phyloP scores from a whole-genome alignment of 768 basidiomycete species.

The Pleurotus eryngii region DNA sequence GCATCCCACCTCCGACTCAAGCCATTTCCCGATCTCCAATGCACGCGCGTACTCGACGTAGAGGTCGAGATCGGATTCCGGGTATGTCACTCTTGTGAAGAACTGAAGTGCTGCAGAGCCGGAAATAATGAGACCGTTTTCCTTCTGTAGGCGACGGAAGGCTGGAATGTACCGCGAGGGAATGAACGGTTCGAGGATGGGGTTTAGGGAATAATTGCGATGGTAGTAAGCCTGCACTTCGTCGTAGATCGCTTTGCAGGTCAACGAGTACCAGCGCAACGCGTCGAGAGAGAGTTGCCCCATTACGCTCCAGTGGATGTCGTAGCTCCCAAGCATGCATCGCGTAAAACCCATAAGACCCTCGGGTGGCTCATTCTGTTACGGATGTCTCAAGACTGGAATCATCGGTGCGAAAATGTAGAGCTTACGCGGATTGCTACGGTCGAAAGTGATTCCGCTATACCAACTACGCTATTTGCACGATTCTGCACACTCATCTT shows the following conservation, averaged over 20 bases:
- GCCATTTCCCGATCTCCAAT: slow-evolving; percentile 30
- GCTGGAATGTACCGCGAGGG: slow-evolving; percentile 11
- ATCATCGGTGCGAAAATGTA: too few species aligned
- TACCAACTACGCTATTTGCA: too few species aligned
- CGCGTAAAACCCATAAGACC: not conserved
- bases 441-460: too few species aligned
- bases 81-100: slow-evolving; percentile 40
- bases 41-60: slow-evolving; percentile 35
- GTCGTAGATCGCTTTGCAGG: slow-evolving; percentile 13
- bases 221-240: slow-evolving; percentile 3
- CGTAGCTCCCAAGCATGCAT: slow-evolving; percentile 6
- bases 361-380: too few species aligned
- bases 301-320: not conserved
- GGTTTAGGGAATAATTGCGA: slow-evolving; percentile 32
- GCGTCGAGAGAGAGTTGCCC: slow-evolving; percentile 18
- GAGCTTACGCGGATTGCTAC: too few species aligned
- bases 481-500: too few species aligned
- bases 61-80: slow-evolving; percentile 48
- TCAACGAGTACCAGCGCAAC: slow-evolving; percentile 19
- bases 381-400: too few species aligned
- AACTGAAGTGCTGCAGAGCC: slow-evolving; percentile 54
- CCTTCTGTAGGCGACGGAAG: slow-evolving; percentile 42
- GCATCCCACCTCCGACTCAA: slow-evolving; percentile 30
- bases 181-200: slow-evolving; percentile 35
- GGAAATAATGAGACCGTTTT: slow-evolving; percentile 45